These are phyloP conservation scores for Vanilla planifolia DNA, from an alignment of 106 monocot genomes.

Conservation along the genomic window DNA sequence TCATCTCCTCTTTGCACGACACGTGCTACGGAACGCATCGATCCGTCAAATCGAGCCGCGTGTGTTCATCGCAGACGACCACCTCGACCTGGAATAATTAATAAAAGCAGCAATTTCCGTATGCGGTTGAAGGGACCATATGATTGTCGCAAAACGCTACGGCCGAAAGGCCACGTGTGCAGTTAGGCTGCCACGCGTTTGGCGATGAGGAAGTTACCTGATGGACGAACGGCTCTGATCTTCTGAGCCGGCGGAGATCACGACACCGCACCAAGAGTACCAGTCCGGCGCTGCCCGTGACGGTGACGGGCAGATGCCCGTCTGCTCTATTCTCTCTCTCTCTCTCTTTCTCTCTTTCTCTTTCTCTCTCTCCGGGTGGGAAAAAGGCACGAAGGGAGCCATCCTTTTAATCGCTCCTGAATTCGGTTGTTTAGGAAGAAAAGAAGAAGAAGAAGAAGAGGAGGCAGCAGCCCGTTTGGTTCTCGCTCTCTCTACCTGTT, in stretches of 20 bases:
- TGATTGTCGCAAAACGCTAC: background rate
- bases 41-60: background rate
- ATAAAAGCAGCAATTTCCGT: background rate
- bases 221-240: background rate
- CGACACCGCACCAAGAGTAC: background rate
- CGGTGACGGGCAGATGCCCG: constrained; percentile 6
- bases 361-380: too few species aligned
- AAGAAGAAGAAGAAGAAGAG: too few species aligned
- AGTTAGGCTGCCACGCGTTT: background rate
- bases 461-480: too few species aligned
- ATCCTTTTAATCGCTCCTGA: background rate
- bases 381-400: background rate
- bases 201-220: background rate
- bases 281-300: constrained; percentile 1
- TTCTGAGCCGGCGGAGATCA: background rate
- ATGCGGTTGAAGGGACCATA: background rate
- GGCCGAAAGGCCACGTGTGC: background rate
- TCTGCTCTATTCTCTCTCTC: background rate
- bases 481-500: background rate
- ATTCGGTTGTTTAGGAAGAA: background rate
- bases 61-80: background rate
- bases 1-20: background rate
- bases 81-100: background rate
- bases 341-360: background rate
- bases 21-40: background rate